Evolutionary conservation across 768 basidiomycete genomes (phyloP), one percentile per base, ranked within the genome.

Genomic region (Leccinum disarticulatum): DNA sequence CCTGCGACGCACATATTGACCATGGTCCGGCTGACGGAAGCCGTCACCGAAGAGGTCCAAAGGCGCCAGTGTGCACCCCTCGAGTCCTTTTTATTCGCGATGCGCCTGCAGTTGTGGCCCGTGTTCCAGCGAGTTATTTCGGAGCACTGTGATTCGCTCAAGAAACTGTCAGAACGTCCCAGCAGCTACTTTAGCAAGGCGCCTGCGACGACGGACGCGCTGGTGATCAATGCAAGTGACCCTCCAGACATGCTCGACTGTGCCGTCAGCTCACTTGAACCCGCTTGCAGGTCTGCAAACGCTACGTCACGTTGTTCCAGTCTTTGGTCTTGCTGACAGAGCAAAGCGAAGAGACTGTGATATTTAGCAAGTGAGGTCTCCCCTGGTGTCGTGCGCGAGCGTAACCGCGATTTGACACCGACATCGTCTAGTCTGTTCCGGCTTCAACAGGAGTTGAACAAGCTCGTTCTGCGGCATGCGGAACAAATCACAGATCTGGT

Each of bases 321-420:
- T 86, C 89, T 2, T 86, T 95, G 62, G 85, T 95, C 22, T 83
- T 85, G 30, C 76, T 99, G 63, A 92, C 91, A 3, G 83, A 83
- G 41, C 88, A 91, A 61, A 88, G 86, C 46, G 93, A 97, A 64
- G 95, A 97, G 71, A 92, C 92, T 9, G 97, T 98, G 95, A 90
- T 98, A 51, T 97, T 97, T 68, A 86, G 90, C 25, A 95, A 95
- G 96, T 96, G 68, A 64, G 86, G 70, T 31, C 10, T 14, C 41
- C 9, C n/a, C 11, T 52, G 31, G n/a, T 19, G 54, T 31, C n/a
- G 15, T 48, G 38, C 47, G 35, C 9, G 14, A 4, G 33, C 3
- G 22, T 27, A 48, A 19, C 46, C 9, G 17, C 48, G 50, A 51
- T 33, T 55, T 57, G 19, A 56, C 19, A 47, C n/a, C 43, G 56